A percentile compares a stretch with the other conserved stretches of the same genome.
Evolutionary conservation across 306 rosid genomes (phyloP).

Genomic region (Trichosanthes cucumerina): DNA sequence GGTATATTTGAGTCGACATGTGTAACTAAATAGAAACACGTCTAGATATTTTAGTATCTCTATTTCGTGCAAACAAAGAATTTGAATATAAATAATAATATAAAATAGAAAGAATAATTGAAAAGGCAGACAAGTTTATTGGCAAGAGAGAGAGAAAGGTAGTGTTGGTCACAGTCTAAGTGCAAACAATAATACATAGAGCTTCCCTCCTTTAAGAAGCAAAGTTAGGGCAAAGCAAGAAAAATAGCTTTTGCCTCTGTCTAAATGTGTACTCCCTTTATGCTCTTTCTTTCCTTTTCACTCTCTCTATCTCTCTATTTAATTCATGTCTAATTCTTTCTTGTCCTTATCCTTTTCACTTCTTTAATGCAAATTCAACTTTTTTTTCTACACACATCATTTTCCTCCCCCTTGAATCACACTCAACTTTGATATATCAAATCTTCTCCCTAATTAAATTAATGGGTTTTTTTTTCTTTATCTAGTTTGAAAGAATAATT

Average conservation of each 20-base stretch:
- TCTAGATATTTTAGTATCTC: too few relatives aligned
- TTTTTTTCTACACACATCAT: slow-evolving; percentile 24
- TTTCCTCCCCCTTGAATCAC: slow-evolving; percentile 23
- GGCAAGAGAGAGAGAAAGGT: not conserved
- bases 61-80: too few relatives aligned
- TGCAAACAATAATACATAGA: slow-evolving; percentile 6
- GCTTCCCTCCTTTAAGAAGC: slow-evolving; percentile 11
- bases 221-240: slow-evolving; percentile 14
- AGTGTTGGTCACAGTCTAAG: not conserved
- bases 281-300: slow-evolving; percentile 5
- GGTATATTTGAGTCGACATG: not conserved
- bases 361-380: slow-evolving; percentile 18
- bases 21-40: not conserved
- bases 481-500: slow-evolving; percentile 4
- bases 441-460: slow-evolving; percentile 21
- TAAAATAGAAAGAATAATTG: not conserved
- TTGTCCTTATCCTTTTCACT: slow-evolving; percentile 24
- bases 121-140: not conserved
- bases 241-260: not conserved
- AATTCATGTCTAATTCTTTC: slow-evolving; percentile 14
- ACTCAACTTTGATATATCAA: slow-evolving; percentile 32
- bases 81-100: not conserved
- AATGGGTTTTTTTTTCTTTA: slow-evolving; percentile 15
- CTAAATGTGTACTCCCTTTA: not conserved
- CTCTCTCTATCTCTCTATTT: not conserved